Conservation (phyloP, 1,284 basidiomycete genomes). For the Gymnopus androsaceus region DNA sequence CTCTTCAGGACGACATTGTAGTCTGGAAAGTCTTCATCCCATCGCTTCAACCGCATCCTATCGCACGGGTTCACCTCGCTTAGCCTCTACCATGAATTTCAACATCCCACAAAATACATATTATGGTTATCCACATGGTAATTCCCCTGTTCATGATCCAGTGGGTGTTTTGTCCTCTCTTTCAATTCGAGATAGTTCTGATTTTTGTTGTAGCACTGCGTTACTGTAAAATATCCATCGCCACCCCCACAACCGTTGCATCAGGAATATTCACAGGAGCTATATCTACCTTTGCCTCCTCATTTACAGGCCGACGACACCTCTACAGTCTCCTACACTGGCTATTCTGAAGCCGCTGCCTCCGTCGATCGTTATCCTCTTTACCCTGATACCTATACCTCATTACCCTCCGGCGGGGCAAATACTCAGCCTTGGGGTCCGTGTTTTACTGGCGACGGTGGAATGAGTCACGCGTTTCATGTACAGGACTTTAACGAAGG, state of each 20-base stretch:
- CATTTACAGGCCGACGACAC: not conserved
- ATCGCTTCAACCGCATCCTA: not conserved
- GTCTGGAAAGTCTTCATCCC: not conserved
- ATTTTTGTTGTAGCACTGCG: not conserved
- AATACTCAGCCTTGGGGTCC: not conserved
- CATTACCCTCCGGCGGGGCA: not conserved
- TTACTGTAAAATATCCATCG: not conserved
- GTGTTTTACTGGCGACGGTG: not conserved
- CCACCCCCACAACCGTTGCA: not conserved
- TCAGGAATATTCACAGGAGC: not conserved
- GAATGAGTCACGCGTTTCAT: not conserved
- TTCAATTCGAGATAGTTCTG: not conserved
- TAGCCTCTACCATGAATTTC: not conserved
- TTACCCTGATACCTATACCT: not conserved
- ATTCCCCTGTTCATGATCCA: not conserved
- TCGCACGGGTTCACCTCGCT: not conserved
- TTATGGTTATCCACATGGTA: not conserved
- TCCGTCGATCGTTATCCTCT: not conserved
- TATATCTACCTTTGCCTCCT: not conserved
- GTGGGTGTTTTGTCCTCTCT: not conserved
- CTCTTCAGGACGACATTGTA: not conserved
- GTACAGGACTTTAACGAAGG: not conserved
- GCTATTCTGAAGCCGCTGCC: not conserved
- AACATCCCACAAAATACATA: not conserved
- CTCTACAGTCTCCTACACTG: not conserved